phyloP scores from a whole-genome alignment of 306 rosid genomes.

The Alnus glutinosa region DNA sequence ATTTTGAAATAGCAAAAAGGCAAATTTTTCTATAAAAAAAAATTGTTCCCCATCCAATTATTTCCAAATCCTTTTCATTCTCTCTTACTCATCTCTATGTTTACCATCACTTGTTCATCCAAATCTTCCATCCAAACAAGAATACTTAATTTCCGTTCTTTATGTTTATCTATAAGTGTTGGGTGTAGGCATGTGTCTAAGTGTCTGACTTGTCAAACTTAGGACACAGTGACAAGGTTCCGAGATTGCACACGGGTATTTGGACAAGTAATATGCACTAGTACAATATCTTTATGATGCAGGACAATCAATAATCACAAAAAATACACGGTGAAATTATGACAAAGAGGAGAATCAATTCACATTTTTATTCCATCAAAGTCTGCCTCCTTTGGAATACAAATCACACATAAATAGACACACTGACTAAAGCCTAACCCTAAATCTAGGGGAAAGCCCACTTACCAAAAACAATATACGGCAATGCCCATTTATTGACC shows the following conservation, averaged over 20 bases:
- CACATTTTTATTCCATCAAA: no score
- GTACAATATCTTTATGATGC: no score
- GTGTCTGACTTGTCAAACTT: neutral
- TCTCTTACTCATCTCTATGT: neutral
- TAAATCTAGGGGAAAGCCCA: no score
- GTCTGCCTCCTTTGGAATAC: no score
- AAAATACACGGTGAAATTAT: no score
- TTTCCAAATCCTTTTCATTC: neutral
- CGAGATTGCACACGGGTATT: neutral
- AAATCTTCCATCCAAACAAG: neutral
- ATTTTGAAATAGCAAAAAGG: neutral
- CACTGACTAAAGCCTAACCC: no score
- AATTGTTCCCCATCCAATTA: neutral
- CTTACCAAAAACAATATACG: no score
- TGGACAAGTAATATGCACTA: neutral
- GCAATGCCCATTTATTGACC: no score
- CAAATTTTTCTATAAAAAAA: neutral
- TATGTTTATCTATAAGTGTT: neutral
- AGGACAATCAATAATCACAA: no score
- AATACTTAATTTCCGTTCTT: neutral
- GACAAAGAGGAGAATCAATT: no score
- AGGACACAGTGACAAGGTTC: neutral
- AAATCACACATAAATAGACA: no score
- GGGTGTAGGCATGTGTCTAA: neutral
- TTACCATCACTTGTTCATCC: neutral